Evolutionary conservation across 768 basidiomycete genomes (phyloP).

Genomic region (Sporobolomyces roseus): DNA sequence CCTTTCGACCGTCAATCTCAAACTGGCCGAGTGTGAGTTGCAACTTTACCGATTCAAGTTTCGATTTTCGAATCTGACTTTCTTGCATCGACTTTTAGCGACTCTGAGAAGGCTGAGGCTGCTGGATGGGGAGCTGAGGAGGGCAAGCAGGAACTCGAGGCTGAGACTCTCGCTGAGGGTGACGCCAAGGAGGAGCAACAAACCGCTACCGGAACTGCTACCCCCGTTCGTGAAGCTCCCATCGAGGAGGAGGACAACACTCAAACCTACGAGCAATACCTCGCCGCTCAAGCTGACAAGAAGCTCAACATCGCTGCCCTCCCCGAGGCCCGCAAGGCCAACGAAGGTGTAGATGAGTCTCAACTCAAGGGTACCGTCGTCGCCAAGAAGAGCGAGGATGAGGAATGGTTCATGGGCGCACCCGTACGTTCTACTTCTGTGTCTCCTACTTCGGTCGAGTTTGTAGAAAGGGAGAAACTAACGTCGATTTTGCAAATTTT

Average conservation of each 20-base stretch:
- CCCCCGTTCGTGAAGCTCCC: constrained; percentile 44
- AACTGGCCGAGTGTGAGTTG: constrained; percentile 61
- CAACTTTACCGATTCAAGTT: constrained; percentile 5
- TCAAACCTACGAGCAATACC: constrained; percentile 87
- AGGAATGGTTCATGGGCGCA: constrained; percentile 75
- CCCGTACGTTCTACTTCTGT: constrained; percentile 60
- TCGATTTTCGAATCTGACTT: not conserved
- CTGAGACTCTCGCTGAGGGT: constrained; percentile 65
- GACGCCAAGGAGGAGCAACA: constrained; percentile 45
- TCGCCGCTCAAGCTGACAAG: constrained; percentile 64
- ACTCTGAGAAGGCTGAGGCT: constrained; percentile 90
- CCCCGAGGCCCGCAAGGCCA: constrained; percentile 73
- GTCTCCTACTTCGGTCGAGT: not conserved
- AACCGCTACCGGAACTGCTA: constrained; percentile 41
- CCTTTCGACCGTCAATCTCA: constrained; percentile 79
- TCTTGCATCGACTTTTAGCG: constrained; percentile 55
- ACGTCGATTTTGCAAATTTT: not conserved
- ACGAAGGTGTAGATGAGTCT: constrained; percentile 66
- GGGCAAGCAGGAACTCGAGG: constrained; percentile 73
- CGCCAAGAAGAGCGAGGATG: constrained; percentile 65
- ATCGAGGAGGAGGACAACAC: constrained; percentile 86
- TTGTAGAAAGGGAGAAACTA: not conserved
- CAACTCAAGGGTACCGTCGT: constrained; percentile 48
- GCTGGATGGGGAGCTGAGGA: constrained; percentile 95
- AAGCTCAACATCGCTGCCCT: constrained; percentile 59